Percentiles rank a stretch among this genome's conserved stretches.
These are phyloP conservation scores for Mycena chlorophos DNA, from an alignment of 768 basidiomycete species.

Conservation along the genomic window DNA sequence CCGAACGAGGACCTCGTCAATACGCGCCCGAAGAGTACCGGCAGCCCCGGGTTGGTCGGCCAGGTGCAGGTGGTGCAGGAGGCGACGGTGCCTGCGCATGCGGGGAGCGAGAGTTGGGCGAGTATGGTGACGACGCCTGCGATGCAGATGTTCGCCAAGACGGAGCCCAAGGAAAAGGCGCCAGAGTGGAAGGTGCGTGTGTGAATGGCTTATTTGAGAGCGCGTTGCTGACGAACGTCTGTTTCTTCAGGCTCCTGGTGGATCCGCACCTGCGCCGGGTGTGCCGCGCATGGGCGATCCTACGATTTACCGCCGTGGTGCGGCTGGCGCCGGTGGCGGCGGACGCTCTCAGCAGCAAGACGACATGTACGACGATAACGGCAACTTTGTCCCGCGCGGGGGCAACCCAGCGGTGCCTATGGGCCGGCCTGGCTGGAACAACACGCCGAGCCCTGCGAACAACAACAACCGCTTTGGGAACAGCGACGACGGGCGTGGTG, in stretches of 20 bases:
- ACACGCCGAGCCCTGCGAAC: slow-evolving; percentile 52
- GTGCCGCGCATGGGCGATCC: slow-evolving; percentile 93
- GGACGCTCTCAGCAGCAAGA: slow-evolving; percentile 42
- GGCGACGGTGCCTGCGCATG: slow-evolving; percentile 47
- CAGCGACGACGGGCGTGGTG: slow-evolving; percentile 41
- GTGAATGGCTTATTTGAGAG: no score
- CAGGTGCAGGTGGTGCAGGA: slow-evolving; percentile 36
- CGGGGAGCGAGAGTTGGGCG: slow-evolving; percentile 85
- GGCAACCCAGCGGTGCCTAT: slow-evolving; percentile 35
- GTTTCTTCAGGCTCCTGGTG: slow-evolving; percentile 23
- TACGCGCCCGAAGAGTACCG: slow-evolving; percentile 87
- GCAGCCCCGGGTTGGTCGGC: slow-evolving; percentile 68
- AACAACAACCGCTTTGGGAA: slow-evolving; percentile 50
- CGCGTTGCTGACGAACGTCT: neutral
- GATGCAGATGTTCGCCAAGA: slow-evolving; percentile 86
- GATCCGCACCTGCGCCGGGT: slow-evolving; percentile 41
- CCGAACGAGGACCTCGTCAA: slow-evolving; percentile 34
- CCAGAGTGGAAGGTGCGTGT: slow-evolving; percentile 17
- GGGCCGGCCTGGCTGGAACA: slow-evolving; percentile 43
- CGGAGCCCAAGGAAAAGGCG: slow-evolving; percentile 23
- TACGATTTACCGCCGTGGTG: slow-evolving; percentile 60
- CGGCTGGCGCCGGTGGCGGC: no score
- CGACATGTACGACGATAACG: slow-evolving; percentile 45
- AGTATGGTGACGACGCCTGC: slow-evolving; percentile 96
- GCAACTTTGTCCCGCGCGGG: slow-evolving; percentile 44